Evolutionary conservation across 805 yeast genomes (phyloP).

Genomic region (Starmerella etchellsii): DNA sequence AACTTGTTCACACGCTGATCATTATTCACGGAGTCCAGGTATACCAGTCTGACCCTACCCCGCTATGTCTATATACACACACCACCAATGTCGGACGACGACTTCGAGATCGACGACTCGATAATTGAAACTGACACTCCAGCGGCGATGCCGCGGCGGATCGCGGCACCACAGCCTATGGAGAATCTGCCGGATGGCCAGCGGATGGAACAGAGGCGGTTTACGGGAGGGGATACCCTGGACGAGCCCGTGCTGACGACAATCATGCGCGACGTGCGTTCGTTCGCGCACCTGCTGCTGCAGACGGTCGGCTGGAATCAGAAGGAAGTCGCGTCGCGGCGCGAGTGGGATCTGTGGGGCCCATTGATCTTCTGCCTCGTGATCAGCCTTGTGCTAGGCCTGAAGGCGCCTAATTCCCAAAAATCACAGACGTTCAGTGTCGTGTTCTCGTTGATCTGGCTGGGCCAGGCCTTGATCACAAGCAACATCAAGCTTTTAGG

Average conservation of each 20-base stretch:
- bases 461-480: constrained; percentile 47
- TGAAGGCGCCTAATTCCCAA: constrained; percentile 31
- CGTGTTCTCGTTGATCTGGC: constrained; percentile 51
- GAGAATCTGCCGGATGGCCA: constrained; percentile 22
- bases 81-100: not conserved
- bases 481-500: constrained; percentile 52
- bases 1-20: too few species aligned
- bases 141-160: constrained; percentile 8
- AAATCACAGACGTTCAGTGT: constrained; percentile 50
- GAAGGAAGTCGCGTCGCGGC: constrained; percentile 10
- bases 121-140: constrained; percentile 20
- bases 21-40: too few species aligned
- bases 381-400: constrained; percentile 40
- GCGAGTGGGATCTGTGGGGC: constrained; percentile 42
- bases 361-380: constrained; percentile 50
- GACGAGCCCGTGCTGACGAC: constrained; percentile 58
- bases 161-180: constrained; percentile 9
- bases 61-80: too few species aligned
- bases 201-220: constrained; percentile 37
- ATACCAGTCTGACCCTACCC: too few species aligned
- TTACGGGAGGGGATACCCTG: constrained; percentile 55
- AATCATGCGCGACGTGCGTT: constrained; percentile 34
- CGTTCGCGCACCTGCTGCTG: constrained; percentile 33
- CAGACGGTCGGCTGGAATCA: constrained; percentile 34
- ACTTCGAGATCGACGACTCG: constrained; percentile 4